Base-by-base conservation (phyloP, 768 basidiomycete genomes). In the Leccinum subgranulosum region DNA sequence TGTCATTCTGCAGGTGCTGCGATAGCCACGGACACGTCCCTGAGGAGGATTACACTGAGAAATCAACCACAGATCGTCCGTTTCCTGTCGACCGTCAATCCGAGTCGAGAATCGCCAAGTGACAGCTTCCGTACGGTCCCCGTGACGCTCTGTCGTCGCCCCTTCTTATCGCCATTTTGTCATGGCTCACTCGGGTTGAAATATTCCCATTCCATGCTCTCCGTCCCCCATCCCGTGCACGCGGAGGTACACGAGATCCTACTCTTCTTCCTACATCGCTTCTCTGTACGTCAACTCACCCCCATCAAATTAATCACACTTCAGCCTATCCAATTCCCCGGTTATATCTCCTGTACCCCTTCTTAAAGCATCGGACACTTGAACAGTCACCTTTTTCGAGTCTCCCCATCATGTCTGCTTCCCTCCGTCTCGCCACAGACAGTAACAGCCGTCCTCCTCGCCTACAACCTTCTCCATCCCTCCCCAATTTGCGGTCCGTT, bases 401-500 rank as follows among this genome's bases (percentile, higher is more conserved):
- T 62, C 29, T 63, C 43, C 52, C 55, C 68, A 68, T 58, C 73
- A 73, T 73, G 64, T 62, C 65, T 49, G 49, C 57, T 55, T 66
- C 65, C 58, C 60, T 66, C 54, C 68, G 67, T 57, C 53, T 52
- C 45, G 51, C 60, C 25, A 62, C 57, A 60, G 69, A 64, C 49
- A 33, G 57, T 51, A 51, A 25, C 51, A 43, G 59, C 28, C 77
- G 77, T 60, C 79, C 79, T 49, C 77, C 79, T 17, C 81, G 81
- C 47, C 75, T 85, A 36, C 84, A 84, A 54, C 82, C 83, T 53
- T 84, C 86, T 6, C 86, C 86, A 9, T 88, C 87, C 12, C 77
- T 88, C 63, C 87, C 87, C 9, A 87, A 88, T 67, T 76, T 88
- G 60, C 82, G 85, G 86, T 86, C 49, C 57, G 77, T 68, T 34